phyloP scores from a whole-genome alignment of 345 rosid genomes.

The Linum tenue region DNA sequence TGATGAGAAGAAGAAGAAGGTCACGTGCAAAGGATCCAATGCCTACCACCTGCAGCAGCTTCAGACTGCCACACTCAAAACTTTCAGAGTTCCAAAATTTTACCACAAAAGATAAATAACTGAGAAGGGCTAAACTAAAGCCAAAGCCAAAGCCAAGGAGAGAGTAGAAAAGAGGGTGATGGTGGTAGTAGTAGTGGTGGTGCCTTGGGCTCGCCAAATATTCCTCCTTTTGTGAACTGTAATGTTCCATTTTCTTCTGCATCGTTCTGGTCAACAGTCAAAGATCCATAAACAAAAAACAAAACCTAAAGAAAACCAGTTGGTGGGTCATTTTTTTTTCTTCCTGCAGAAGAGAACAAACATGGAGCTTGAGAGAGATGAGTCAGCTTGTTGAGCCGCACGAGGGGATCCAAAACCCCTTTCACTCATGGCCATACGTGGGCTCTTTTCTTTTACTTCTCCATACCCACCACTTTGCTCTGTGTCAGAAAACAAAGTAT shows the following conservation, averaged over 20 bases:
- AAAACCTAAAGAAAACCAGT: neutral
- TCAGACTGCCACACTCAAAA: too few species aligned
- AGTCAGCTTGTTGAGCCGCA: conserved; percentile 54
- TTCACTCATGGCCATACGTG: neutral
- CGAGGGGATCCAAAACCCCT: conserved; percentile 41
- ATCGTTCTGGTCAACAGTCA: conserved; percentile 41
- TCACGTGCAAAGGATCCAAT: conserved; percentile 54
- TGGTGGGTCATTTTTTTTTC: neutral
- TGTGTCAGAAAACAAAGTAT: neutral
- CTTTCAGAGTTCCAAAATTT: too few species aligned
- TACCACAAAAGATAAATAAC: too few species aligned
- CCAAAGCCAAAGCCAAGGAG: neutral
- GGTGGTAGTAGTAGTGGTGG: neutral
- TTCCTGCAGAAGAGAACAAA: neutral
- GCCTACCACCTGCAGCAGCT: conserved; percentile 4
- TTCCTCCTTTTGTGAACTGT: conserved; percentile 3
- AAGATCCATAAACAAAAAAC: conserved; percentile 17
- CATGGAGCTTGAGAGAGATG: neutral
- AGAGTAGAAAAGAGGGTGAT: neutral
- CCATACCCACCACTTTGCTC: conserved; percentile 12
- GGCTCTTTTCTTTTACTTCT: neutral
- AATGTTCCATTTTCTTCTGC: conserved; percentile 1
- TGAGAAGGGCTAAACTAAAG: neutral
- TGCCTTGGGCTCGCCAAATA: conserved; percentile 19
- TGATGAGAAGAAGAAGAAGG: conserved; percentile 2